A percentile compares a stretch with the other conserved stretches of the same genome.
Evolutionary conservation across 192 early-diverging fungal genomes (phyloP).

Genomic region (Rhizoclosmatium sp.): DNA sequence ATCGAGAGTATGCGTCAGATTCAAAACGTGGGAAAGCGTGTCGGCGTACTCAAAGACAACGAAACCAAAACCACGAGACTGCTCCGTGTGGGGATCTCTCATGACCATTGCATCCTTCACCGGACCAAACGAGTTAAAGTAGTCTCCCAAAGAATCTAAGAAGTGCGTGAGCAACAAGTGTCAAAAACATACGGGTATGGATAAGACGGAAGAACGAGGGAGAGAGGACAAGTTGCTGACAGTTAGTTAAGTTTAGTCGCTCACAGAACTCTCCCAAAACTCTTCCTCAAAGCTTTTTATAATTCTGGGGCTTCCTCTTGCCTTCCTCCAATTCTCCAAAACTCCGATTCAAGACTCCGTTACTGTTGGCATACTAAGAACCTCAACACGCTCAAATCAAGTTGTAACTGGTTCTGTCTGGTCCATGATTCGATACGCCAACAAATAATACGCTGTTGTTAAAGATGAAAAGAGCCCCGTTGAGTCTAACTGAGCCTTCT

Average conservation of each 20-base stretch:
- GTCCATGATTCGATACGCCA: background rate
- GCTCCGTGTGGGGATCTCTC: background rate
- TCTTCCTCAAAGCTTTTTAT: too few species aligned
- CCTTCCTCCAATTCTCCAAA: background rate
- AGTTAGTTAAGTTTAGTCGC: background rate
- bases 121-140: slow-evolving; percentile 8
- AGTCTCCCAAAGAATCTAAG: background rate
- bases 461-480: background rate
- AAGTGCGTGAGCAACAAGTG: background rate
- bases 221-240: background rate
- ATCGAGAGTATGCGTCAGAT: background rate
- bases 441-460: slow-evolving; percentile 1
- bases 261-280: too few species aligned
- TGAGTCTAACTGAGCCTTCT: background rate
- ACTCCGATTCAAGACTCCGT: background rate
- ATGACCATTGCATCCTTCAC: slow-evolving; percentile 23
- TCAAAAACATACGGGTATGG: background rate
- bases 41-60: slow-evolving; percentile 6
- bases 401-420: too few species aligned
- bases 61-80: slow-evolving; percentile 31
- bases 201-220: background rate
- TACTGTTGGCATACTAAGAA: background rate
- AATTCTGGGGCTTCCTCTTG: too few species aligned
- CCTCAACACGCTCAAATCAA: too few species aligned
- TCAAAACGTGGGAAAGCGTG: background rate